Evolutionary conservation across 805 yeast genomes (phyloP), one percentile per base, ranked within the genome.

Genomic region (Hanseniaspora guilliermondii): DNA sequence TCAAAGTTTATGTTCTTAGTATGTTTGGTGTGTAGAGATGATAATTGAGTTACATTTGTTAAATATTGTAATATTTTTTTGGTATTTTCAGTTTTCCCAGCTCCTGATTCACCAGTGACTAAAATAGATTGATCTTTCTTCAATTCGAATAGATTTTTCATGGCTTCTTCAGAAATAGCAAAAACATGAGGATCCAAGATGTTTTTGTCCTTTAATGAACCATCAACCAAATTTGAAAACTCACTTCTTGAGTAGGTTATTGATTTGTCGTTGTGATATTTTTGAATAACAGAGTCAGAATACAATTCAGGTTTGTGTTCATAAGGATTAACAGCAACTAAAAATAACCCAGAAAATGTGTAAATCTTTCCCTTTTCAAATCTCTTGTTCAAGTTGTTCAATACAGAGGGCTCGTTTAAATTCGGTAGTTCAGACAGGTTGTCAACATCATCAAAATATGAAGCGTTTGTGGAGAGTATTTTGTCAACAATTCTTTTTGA

Each of bases 81-180:
- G 4, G 99, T 93, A 61, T 87, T 93, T 69, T 93, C 98, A 0
- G 99, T 93, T 65, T 93, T 93, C 53, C 99, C 99, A 0, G 99
- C 98, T 60, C 99, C 99, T 24, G 95, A 84, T 65, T 93, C 99
- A 59, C 99, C 99, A 0, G 98, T 93, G n/a, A 93, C 97, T 49
- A 93, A 73, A 54, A 93, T 87, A 12, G 94, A 82, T 70, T 93
- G 98, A 66, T 89, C 84, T 61, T 80, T 80, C 49, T 72, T 74
- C 59, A 84, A 82, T 12, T 76, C 73, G 12, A 87, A 70, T 65
- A 93, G 71, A 61, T 82, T 85, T 58, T 87, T 78, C 61, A 81
- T 86, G 1, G 97, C 95, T 47, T 80, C 79, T 62, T 93, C 96
- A 0, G 95, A 85, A 32, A 85, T 81, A 0, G 95, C 94, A 68